These are phyloP conservation scores for Silene latifolia DNA, from an alignment of 148 eudicot species.

Conservation along the genomic window DNA sequence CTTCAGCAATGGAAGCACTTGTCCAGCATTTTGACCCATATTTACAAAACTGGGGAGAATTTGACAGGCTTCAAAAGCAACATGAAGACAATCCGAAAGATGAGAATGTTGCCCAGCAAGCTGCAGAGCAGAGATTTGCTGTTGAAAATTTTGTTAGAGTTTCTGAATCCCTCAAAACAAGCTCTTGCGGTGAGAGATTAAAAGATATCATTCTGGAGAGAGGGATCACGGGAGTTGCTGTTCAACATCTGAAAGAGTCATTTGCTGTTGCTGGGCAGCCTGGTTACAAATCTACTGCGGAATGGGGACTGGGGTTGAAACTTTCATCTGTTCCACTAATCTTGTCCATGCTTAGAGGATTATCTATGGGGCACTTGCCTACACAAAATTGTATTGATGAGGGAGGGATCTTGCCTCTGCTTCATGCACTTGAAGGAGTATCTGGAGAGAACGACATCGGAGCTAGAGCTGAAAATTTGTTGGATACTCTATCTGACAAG, in stretches of 20 bases:
- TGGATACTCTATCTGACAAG: conserved; percentile 87
- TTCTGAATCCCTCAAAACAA: conserved; percentile 92
- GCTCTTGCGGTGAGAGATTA: conserved; percentile 94
- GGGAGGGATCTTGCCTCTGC: conserved; percentile 81
- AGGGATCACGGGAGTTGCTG: conserved; percentile 72
- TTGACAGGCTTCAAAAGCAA: conserved; percentile 71
- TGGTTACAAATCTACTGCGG: conserved; percentile 60
- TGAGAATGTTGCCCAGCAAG: conserved; percentile 63
- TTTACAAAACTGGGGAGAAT: conserved; percentile 73
- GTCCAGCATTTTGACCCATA: conserved; percentile 83
- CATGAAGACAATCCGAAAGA: conserved; percentile 72
- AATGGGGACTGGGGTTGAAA: conserved; percentile 70
- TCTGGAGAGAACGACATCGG: conserved; percentile 95
- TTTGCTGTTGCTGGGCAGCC: conserved; percentile 73
- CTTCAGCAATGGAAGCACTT: conserved; percentile 97
- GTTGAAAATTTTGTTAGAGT: conserved; percentile 96
- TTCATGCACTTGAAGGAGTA: conserved; percentile 96
- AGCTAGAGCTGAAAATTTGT: conserved; percentile 95
- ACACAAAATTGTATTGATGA: conserved; percentile 78
- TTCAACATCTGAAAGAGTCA: conserved; percentile 58
- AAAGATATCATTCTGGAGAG: conserved; percentile 92
- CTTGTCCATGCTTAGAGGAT: conserved; percentile 94
- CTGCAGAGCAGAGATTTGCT: conserved; percentile 73
- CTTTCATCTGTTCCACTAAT: conserved; percentile 88
- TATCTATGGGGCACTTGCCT: conserved; percentile 91